These are phyloP conservation scores for Musa acuminata DNA, from an alignment of 176 grass and related monocot species.

Conservation along the genomic window DNA sequence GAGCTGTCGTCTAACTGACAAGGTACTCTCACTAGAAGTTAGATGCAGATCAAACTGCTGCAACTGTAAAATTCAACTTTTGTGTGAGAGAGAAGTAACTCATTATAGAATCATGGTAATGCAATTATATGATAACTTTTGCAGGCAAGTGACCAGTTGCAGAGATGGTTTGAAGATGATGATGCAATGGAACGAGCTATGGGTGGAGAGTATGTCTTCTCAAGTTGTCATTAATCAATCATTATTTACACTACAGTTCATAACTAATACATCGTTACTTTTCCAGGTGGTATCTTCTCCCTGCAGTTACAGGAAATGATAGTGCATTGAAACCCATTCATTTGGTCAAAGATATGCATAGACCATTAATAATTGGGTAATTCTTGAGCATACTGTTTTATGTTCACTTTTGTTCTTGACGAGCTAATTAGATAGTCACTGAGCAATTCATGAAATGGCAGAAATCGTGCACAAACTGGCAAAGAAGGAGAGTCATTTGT, in stretches of 20 bases:
- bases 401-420: not conserved
- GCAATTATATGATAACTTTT: not conserved
- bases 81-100: not conserved
- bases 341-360: conserved; percentile 69
- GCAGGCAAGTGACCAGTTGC: conserved; percentile 86
- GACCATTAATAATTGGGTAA: conserved; percentile 60
- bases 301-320: conserved; percentile 26
- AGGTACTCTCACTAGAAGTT: conserved; percentile 32
- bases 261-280: conserved; percentile 5
- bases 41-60: not conserved
- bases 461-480: conserved; percentile 34
- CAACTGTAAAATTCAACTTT: not conserved
- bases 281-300: conserved; percentile 79
- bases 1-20: conserved; percentile 87
- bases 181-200: conserved; percentile 88
- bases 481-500: conserved; percentile 33
- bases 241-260: conserved; percentile 9
- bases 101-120: not conserved
- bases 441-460: conserved; percentile 21
- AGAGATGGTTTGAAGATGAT: conserved; percentile 86
- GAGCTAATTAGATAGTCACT: not conserved
- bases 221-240: not conserved
- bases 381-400: not conserved
- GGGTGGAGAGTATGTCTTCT: conserved; percentile 70
- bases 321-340: conserved; percentile 39